Conservation (phyloP, 495 filamentous ascomycete genomes). For the Penicillium odoratum region DNA sequence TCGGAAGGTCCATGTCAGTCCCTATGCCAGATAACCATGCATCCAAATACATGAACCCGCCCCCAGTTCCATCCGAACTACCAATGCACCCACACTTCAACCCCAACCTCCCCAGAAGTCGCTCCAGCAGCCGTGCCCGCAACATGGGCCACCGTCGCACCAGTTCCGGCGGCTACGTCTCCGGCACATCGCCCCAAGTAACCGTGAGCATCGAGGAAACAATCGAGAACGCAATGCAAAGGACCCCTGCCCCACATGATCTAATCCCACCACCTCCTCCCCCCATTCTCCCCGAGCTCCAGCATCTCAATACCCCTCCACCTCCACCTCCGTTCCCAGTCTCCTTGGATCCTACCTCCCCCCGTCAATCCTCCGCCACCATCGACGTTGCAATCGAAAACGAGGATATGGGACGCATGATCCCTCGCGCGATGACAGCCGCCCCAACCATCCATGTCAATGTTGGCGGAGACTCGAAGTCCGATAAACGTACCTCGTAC, state of each 20-base stretch:
- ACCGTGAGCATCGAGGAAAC: slow-evolving; percentile 67
- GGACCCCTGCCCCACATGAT: slow-evolving; percentile 43
- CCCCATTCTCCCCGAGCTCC: slow-evolving; percentile 76
- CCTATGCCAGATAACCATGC: slow-evolving; percentile 60
- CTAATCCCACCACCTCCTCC: slow-evolving; percentile 63
- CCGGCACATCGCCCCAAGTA: slow-evolving; percentile 34
- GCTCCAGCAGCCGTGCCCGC: slow-evolving; percentile 41
- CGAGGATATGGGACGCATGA: slow-evolving; percentile 34
- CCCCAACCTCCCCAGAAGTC: slow-evolving; percentile 52
- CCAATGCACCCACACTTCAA: slow-evolving; percentile 60
- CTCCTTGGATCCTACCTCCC: slow-evolving; percentile 29
- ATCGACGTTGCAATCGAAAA: slow-evolving; percentile 77
- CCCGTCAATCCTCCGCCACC: slow-evolving; percentile 52
- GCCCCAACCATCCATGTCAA: slow-evolving; percentile 27
- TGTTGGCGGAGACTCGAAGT: slow-evolving; percentile 10
- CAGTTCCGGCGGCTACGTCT: slow-evolving; percentile 29
- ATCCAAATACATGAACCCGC: slow-evolving; percentile 23
- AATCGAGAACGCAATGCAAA: slow-evolving; percentile 48
- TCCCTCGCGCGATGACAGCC: slow-evolving; percentile 45
- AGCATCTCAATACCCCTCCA: slow-evolving; percentile 74
- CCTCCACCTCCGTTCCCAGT: slow-evolving; percentile 51
- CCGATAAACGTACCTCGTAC: slow-evolving; percentile 44
- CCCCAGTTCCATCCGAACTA: slow-evolving; percentile 44
- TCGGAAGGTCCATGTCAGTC: slow-evolving; percentile 71
- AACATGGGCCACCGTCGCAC: slow-evolving; percentile 41